Conservation (phyloP, 2,329 filamentous ascomycete genomes). For the Escovopsis sp. region DNA sequence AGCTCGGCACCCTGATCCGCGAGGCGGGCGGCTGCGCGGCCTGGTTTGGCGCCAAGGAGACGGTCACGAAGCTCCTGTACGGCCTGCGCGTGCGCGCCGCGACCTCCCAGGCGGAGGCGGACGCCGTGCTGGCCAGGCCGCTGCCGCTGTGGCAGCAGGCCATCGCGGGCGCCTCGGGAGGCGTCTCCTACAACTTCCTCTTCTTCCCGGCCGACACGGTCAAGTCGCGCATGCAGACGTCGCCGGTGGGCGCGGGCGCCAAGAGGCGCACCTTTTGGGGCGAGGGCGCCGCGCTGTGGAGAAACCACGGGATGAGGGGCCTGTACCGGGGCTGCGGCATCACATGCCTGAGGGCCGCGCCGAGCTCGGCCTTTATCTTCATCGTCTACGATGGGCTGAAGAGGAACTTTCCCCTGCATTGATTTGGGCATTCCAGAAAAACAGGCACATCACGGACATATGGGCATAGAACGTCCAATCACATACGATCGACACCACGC, state of each 20-base stretch:
- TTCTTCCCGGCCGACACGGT: slow-evolving; percentile 97
- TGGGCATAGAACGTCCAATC: too few species aligned
- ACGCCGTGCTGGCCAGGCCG: slow-evolving; percentile 29
- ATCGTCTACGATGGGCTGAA: slow-evolving; percentile 85
- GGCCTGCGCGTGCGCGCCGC: slow-evolving; percentile 32
- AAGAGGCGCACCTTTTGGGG: slow-evolving; percentile 52
- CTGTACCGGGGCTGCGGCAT: slow-evolving; percentile 93
- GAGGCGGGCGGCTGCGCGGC: slow-evolving; percentile 87
- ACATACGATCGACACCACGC: too few species aligned
- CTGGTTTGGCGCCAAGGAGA: slow-evolving; percentile 91
- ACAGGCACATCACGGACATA: too few species aligned
- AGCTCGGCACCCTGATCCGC: slow-evolving; percentile 81
- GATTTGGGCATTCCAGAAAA: too few species aligned
- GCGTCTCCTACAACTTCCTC: slow-evolving; percentile 89
- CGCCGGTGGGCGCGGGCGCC: slow-evolving; percentile 44
- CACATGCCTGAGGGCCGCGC: slow-evolving; percentile 72
- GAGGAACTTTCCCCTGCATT: slow-evolving; percentile 41
- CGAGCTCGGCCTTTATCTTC: slow-evolving; percentile 97
- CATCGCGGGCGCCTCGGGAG: slow-evolving; percentile 70
- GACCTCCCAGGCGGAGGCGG: slow-evolving; percentile 23
- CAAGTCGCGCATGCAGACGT: slow-evolving; percentile 93
- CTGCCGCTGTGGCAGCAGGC: slow-evolving; percentile 80
- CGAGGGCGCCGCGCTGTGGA: slow-evolving; percentile 63
- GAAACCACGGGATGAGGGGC: slow-evolving; percentile 63
- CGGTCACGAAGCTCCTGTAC: slow-evolving; percentile 56